Percentiles rank a stretch among this genome's conserved stretches.
phyloP scores from a whole-genome alignment of 306 rosid species.

The Cajanus cajan region DNA sequence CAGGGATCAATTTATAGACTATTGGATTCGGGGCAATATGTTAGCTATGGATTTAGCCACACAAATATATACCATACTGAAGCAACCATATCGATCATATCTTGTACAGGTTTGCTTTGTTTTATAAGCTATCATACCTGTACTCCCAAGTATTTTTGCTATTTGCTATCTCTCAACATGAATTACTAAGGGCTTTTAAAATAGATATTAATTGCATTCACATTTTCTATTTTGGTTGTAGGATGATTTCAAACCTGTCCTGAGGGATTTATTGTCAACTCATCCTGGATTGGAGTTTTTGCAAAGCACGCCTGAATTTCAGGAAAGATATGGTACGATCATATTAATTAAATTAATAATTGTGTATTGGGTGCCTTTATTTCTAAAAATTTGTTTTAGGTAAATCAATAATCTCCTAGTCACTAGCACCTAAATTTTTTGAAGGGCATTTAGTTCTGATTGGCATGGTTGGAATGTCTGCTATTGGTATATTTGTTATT shows the following conservation, averaged over 20 bases:
- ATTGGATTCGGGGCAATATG: conserved; percentile 68
- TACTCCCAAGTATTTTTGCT: conserved; percentile 18
- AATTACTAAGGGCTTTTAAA: conserved; percentile 6
- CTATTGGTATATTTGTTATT: conserved; percentile 1
- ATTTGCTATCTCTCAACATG: conserved; percentile 16
- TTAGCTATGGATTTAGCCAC: conserved; percentile 59
- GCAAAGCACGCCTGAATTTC: conserved; percentile 73
- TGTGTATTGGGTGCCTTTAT: background rate
- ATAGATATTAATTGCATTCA: background rate
- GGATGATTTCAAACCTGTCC: conserved; percentile 74
- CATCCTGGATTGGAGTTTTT: conserved; percentile 79
- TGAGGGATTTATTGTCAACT: conserved; percentile 60
- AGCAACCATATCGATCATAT: conserved; percentile 55
- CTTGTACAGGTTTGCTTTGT: conserved; percentile 62
- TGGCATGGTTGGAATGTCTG: conserved; percentile 2
- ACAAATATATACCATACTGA: conserved; percentile 56
- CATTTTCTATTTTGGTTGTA: conserved; percentile 29
- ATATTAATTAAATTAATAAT: background rate
- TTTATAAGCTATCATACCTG: conserved; percentile 3
- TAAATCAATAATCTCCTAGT: conserved; percentile 7
- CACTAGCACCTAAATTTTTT: background rate
- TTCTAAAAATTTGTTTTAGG: background rate
- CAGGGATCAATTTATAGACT: conserved; percentile 64
- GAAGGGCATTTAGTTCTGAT: conserved; percentile 5
- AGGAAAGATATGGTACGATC: conserved; percentile 72